Percentiles rank a stretch among this genome's conserved stretches.
These are phyloP conservation scores for Vaccinium macrocarpon DNA, from an alignment of 148 eudicot genomes.

Conservation along the genomic window DNA sequence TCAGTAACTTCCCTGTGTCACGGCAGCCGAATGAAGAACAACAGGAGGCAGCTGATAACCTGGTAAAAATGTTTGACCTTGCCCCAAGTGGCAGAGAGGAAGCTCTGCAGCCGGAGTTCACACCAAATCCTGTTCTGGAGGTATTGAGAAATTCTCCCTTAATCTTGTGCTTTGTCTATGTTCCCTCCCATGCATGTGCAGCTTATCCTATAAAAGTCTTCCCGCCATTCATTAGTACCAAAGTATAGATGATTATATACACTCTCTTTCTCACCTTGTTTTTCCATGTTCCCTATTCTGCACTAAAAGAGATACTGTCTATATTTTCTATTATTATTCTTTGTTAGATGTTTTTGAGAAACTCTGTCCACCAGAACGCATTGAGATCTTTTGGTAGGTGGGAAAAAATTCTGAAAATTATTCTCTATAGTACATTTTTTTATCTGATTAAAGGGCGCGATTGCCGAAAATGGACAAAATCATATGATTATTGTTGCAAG, in stretches of 20 bases:
- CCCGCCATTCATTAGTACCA: not conserved
- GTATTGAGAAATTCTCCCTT: constrained; percentile 33
- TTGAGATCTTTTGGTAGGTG: not conserved
- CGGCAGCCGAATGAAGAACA: constrained; percentile 78
- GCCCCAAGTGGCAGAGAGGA: constrained; percentile 76
- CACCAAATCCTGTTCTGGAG: constrained; percentile 95
- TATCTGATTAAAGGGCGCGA: too few relatives aligned
- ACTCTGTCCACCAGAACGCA: not conserved
- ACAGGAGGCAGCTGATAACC: constrained; percentile 82
- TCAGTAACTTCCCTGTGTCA: constrained; percentile 66
- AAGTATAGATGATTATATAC: not conserved
- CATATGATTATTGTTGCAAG: not conserved
- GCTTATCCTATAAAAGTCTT: not conserved
- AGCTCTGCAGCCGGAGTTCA: constrained; percentile 71
- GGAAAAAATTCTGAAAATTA: not conserved
- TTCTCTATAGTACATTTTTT: not conserved
- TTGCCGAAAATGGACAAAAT: not conserved
- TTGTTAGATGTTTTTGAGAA: not conserved
- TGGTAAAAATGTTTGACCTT: constrained; percentile 87
- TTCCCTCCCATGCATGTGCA: not conserved
- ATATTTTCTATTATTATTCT: not conserved
- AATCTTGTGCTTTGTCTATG: not conserved
- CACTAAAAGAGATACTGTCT: not conserved
- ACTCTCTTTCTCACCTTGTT: not conserved
- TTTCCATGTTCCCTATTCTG: not conserved